Evolutionary conservation across 2,329 filamentous ascomycete genomes (phyloP), one percentile per base, ranked within the genome.

Genomic region (Trichoderma koningii): DNA sequence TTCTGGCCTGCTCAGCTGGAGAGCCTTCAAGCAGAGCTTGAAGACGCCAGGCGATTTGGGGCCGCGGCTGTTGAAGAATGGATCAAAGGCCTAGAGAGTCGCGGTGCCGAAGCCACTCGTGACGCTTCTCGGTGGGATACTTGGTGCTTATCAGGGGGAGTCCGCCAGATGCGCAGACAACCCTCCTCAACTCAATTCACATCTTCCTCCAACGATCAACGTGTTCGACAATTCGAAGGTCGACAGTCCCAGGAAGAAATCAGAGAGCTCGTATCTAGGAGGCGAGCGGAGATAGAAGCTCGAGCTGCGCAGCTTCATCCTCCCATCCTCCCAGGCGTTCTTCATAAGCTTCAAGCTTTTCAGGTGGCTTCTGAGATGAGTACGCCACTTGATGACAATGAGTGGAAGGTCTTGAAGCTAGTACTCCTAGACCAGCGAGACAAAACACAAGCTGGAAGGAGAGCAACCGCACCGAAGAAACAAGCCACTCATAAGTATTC

Each of bases 111-210:
- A 66, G 77, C 81, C 55, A 83, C 87, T 69, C 81, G 80, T 12
- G 87, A 90, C 72, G 82, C 85, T 34, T 82, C 85, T 30, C 85
- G 89, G 56, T 94, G 90, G 88, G 91, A 93, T 73, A 89, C 87
- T 71, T 94, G 89, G 86, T 87, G 88, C 68, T 69, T 71, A 4
- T 76, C 81, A 47, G 81, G 81, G 55, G 79, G 79, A 41, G 63
- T 80, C 47, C 51, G 66, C 10, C 75, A 74, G 47, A 79, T 83
- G 72, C 74, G 76, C 26, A 59, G 21, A 10, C 56, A 75, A 63
- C 26, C 63, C 17, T 47, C 47, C 63, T 7, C 63, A 30, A 50
- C 48, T 21, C 67, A 65, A 28, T 10, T 19, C 59, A 52, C 26
- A 4, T 28, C 48, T 30, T 10, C 48, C 42, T 14, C 61, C 10